These are phyloP conservation scores for Apiospora saccharicola DNA, from an alignment of 2,329 filamentous ascomycete species.

Conservation along the genomic window DNA sequence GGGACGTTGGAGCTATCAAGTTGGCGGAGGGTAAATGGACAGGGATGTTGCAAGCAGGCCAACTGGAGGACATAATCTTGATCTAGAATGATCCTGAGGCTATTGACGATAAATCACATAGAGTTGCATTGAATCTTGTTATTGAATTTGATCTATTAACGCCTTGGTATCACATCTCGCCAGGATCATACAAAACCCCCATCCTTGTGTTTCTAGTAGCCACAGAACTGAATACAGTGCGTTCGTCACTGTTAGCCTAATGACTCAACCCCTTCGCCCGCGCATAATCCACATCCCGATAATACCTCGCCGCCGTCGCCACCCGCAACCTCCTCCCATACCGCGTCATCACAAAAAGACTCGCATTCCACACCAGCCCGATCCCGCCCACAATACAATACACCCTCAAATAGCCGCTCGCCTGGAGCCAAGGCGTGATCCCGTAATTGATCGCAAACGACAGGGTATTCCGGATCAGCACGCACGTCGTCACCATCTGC, in stretches of 20 bases:
- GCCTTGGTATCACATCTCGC: no score
- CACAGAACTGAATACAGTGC: no score
- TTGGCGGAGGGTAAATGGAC: no score
- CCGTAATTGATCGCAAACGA: constrained; percentile 58
- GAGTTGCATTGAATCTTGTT: no score
- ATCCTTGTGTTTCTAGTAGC: no score
- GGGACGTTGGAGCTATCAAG: no score
- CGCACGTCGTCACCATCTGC: constrained; percentile 40
- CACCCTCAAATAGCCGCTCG: constrained; percentile 47
- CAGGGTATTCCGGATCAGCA: constrained; percentile 55
- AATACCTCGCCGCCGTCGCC: constrained; percentile 47
- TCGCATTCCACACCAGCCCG: constrained; percentile 47
- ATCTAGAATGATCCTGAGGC: no score
- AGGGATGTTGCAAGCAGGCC: no score
- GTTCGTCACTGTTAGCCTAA: background rate
- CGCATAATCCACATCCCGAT: constrained; percentile 42
- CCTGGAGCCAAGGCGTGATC: constrained; percentile 46
- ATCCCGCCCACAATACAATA: constrained; percentile 47
- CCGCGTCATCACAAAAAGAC: constrained; percentile 53
- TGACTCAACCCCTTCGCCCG: constrained; percentile 25
- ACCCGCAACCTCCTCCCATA: constrained; percentile 54
- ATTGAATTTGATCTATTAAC: no score
- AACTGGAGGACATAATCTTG: no score
- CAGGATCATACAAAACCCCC: no score
- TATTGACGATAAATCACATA: no score